A percentile compares a stretch with the other conserved stretches of the same genome.
Conservation (phyloP, 2,329 filamentous ascomycete species). For the Fusarium sp. region DNA sequence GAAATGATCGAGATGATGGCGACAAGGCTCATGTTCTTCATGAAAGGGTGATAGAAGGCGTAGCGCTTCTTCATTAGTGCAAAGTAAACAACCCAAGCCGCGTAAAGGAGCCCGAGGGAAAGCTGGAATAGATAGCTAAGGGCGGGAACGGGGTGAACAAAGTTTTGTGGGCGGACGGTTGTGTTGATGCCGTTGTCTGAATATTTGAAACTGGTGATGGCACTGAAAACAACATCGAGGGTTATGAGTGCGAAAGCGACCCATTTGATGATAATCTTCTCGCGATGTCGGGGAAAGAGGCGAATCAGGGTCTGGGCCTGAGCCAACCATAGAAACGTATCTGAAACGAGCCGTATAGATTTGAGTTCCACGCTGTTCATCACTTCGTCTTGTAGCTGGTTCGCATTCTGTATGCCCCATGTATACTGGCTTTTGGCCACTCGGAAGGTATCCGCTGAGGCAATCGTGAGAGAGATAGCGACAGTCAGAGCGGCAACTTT, state of each 20-base stretch:
- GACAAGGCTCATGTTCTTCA: slow-evolving; percentile 88
- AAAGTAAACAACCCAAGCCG: slow-evolving; percentile 94
- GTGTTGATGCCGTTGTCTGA: slow-evolving; percentile 62
- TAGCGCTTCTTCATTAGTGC: slow-evolving; percentile 91
- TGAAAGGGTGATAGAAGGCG: slow-evolving; percentile 88
- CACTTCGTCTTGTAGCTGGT: slow-evolving; percentile 78
- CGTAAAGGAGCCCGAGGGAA: slow-evolving; percentile 86
- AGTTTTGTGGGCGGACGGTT: slow-evolving; percentile 74
- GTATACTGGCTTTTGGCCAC: slow-evolving; percentile 86
- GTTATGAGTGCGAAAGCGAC: slow-evolving; percentile 93
- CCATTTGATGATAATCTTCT: slow-evolving; percentile 99
- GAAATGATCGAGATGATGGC: slow-evolving; percentile 81
- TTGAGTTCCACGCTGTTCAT: slow-evolving; percentile 87
- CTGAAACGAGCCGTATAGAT: slow-evolving; percentile 90
- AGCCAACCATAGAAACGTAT: slow-evolving; percentile 96
- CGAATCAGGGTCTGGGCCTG: slow-evolving; percentile 97
- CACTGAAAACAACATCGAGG: slow-evolving; percentile 89
- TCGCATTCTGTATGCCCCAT: slow-evolving; percentile 82
- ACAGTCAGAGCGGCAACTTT: slow-evolving; percentile 80
- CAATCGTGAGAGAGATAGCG: slow-evolving; percentile 89
- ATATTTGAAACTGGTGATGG: slow-evolving; percentile 84
- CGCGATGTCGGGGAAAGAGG: slow-evolving; percentile 93
- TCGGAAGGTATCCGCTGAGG: slow-evolving; percentile 88
- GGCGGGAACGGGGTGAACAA: slow-evolving; percentile 90
- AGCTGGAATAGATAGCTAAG: slow-evolving; percentile 92